Percentiles rank a stretch among this genome's conserved stretches.
phyloP scores from a whole-genome alignment of 1,139 yeast genomes.

The Suhomyces kunorum region DNA sequence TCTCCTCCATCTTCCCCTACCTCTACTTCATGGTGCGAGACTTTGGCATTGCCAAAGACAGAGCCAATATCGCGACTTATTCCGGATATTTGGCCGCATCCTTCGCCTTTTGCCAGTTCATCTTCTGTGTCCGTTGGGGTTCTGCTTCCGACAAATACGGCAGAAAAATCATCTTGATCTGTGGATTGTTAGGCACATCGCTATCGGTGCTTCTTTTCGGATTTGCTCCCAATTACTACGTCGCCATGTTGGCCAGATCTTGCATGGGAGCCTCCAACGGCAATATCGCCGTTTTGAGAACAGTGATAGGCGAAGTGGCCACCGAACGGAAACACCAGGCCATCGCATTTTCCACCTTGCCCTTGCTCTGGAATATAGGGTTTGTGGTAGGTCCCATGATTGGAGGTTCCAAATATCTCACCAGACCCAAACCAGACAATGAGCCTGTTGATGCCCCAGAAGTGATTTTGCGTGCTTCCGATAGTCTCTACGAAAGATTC shows the following conservation, averaged over 20 bases:
- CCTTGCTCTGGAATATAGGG: conserved; percentile 39
- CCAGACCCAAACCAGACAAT: conserved; percentile 27
- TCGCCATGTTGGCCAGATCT: conserved; percentile 37
- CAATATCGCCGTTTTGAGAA: conserved; percentile 39
- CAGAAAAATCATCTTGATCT: conserved; percentile 33
- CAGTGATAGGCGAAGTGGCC: conserved; percentile 41
- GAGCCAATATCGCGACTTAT: conserved; percentile 37
- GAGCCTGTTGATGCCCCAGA: conserved; percentile 8
- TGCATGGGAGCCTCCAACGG: conserved; percentile 40
- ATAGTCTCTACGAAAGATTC: conserved; percentile 24
- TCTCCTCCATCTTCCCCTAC: conserved; percentile 43
- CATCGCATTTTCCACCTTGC: conserved; percentile 38
- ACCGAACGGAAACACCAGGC: conserved; percentile 40
- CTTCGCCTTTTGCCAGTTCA: conserved; percentile 40
- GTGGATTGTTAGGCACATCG: conserved; percentile 37
- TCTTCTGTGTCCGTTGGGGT: conserved; percentile 43
- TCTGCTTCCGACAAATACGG: conserved; percentile 35
- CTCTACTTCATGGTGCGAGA: conserved; percentile 44
- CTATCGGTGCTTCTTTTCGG: conserved; percentile 34
- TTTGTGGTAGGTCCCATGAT: conserved; percentile 45
- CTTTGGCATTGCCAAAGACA: conserved; percentile 35
- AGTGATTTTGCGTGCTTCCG: background rate
- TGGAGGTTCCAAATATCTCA: conserved; percentile 48
- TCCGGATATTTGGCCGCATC: conserved; percentile 41
- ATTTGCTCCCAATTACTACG: conserved; percentile 34